phyloP scores from a whole-genome alignment of 257 asterid species.

The Eucommia ulmoides region DNA sequence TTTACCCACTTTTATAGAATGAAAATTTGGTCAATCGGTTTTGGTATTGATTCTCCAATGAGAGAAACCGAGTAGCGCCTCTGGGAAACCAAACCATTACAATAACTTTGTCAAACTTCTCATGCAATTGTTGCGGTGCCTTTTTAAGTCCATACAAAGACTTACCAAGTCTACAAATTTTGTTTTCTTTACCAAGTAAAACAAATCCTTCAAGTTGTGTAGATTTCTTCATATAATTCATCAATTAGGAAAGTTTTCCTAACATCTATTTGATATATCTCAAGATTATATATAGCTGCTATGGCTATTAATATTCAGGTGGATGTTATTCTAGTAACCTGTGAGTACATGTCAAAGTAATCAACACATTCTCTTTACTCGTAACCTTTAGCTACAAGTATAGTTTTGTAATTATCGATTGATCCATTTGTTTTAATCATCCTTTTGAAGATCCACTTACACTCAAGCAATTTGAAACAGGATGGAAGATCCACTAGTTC shows the following conservation, averaged over 20 bases:
- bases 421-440: not conserved
- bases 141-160: not conserved
- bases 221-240: not conserved
- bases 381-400: not conserved
- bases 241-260: no score
- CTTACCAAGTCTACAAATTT: not conserved
- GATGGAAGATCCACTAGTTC: not conserved
- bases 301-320: not conserved
- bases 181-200: not conserved
- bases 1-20: no score
- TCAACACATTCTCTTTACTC: not conserved
- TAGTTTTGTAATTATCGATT: no score
- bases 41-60: no score
- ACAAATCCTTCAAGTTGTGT: not conserved
- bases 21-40: no score
- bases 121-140: not conserved
- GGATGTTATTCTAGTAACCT: not conserved
- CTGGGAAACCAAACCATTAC: not conserved
- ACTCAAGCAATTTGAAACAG: not conserved
- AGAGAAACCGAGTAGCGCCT: no score
- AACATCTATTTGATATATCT: not conserved
- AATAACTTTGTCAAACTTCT: not conserved
- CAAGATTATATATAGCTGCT: not conserved
- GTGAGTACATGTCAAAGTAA: not conserved
- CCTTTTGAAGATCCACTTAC: not conserved